Conservation (phyloP, 495 filamentous ascomycete genomes). For the Glarea lozoyensis region DNA sequence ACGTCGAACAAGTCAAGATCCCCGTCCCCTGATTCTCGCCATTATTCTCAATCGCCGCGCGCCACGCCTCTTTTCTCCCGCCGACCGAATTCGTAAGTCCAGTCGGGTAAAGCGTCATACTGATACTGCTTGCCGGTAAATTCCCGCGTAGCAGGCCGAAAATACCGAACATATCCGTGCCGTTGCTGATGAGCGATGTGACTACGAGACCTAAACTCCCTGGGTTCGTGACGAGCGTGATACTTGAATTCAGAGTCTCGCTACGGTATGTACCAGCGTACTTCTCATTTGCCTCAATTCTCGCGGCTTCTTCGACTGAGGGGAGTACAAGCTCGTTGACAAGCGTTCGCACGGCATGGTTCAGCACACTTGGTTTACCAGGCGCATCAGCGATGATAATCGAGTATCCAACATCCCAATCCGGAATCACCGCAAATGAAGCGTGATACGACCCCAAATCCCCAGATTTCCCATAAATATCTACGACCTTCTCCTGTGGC, state of each 20-base stretch:
- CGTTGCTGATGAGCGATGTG: conserved; percentile 37
- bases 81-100: neutral
- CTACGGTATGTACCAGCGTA: conserved; percentile 36
- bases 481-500: conserved; percentile 23
- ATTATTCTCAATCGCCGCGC: neutral
- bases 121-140: too few species aligned
- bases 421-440: conserved; percentile 37
- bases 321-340: conserved; percentile 27
- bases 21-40: neutral
- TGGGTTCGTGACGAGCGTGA: conserved; percentile 26
- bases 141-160: neutral
- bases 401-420: conserved; percentile 42
- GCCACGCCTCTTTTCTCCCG: neutral
- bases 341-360: conserved; percentile 26
- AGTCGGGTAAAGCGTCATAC: too few species aligned
- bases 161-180: conserved; percentile 26
- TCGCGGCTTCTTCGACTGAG: conserved; percentile 26
- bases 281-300: conserved; percentile 30
- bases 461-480: conserved; percentile 49
- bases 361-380: neutral
- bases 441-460: conserved; percentile 39
- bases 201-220: conserved; percentile 32
- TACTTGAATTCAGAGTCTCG: conserved; percentile 19
- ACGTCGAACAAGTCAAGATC: neutral
- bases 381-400: conserved; percentile 28